Conservation (phyloP, 805 yeast species). For the Maudiozyma bulderi region DNA sequence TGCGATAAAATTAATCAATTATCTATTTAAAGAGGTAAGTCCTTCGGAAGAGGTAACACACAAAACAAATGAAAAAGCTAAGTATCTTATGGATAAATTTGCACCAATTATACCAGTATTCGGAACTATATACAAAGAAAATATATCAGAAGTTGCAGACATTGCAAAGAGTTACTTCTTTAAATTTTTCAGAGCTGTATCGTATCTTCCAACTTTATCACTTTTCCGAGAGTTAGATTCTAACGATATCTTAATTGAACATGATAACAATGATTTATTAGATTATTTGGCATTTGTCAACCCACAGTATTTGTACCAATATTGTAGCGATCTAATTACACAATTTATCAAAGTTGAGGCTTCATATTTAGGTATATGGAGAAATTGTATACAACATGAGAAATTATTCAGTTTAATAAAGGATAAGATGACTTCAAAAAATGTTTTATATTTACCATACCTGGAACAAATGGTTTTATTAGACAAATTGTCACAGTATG, state of each 20-base stretch:
- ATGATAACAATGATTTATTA: conserved; percentile 8
- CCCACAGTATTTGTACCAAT: conserved; percentile 17
- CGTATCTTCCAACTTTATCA: conserved; percentile 15
- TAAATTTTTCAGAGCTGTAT: conserved; percentile 17
- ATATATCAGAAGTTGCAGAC: conserved; percentile 12
- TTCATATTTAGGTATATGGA: conserved; percentile 14
- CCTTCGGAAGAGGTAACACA: not conserved
- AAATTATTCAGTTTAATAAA: conserved; percentile 16
- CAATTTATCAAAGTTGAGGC: conserved; percentile 12
- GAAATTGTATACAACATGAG: conserved; percentile 17
- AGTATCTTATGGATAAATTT: conserved; percentile 12
- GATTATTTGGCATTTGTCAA: conserved; percentile 24
- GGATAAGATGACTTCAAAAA: conserved; percentile 10
- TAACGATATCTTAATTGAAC: conserved; percentile 12
- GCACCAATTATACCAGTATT: conserved; percentile 7
- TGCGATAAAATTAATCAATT: conserved; percentile 6
- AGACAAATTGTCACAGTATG: conserved; percentile 17
- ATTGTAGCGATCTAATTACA: conserved; percentile 8
- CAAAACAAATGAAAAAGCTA: not conserved
- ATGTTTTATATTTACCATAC: conserved; percentile 22
- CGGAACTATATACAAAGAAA: conserved; percentile 15
- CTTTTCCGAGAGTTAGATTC: conserved; percentile 13
- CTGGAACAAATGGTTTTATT: conserved; percentile 26
- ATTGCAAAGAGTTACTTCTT: conserved; percentile 18
- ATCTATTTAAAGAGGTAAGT: not conserved